Percentiles rank a stretch among this genome's conserved stretches.
Evolutionary conservation across 768 basidiomycete genomes (phyloP).

Genomic region (Auriscalpium orientale): DNA sequence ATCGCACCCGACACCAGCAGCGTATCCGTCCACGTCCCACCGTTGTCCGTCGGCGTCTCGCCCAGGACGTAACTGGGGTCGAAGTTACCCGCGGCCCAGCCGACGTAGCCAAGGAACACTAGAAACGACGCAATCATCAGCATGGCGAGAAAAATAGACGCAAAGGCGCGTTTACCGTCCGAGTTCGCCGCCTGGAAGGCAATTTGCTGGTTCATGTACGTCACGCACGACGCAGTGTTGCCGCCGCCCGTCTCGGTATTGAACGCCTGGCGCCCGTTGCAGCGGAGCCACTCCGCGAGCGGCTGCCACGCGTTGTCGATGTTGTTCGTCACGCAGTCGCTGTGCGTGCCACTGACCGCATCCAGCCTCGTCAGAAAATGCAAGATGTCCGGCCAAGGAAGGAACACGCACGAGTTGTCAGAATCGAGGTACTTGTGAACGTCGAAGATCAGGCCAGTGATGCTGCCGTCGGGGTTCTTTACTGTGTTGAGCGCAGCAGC

Average conservation of each 20-base stretch:
- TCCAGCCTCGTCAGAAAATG: background rate
- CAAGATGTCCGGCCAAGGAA: background rate
- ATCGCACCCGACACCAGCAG: slow-evolving; percentile 32
- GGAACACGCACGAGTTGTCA: slow-evolving; percentile 32
- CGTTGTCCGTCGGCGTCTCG: slow-evolving; percentile 24
- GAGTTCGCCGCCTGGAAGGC: slow-evolving; percentile 39
- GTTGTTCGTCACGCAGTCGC: slow-evolving; percentile 48
- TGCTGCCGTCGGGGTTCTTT: slow-evolving; percentile 38
- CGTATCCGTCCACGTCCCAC: slow-evolving; percentile 34
- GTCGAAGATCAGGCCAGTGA: slow-evolving; percentile 45
- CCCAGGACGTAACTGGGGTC: slow-evolving; percentile 27
- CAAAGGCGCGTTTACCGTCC: slow-evolving; percentile 30
- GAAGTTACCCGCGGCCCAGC: slow-evolving; percentile 58
- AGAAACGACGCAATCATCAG: background rate
- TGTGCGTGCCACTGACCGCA: slow-evolving; percentile 27
- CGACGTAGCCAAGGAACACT: slow-evolving; percentile 48
- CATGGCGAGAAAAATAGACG: background rate
- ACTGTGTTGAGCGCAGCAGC: slow-evolving; percentile 39
- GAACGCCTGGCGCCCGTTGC: slow-evolving; percentile 44
- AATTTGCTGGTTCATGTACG: slow-evolving; percentile 38
- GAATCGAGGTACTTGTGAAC: slow-evolving; percentile 57
- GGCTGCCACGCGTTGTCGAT: slow-evolving; percentile 38
- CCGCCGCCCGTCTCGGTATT: slow-evolving; percentile 59
- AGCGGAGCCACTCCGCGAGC: slow-evolving; percentile 42
- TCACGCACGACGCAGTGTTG: slow-evolving; percentile 38